Evolutionary conservation across 2,329 filamentous ascomycete species (phyloP), one percentile per base, ranked within the genome.

Genomic region (Dactylellina leptospora): DNA sequence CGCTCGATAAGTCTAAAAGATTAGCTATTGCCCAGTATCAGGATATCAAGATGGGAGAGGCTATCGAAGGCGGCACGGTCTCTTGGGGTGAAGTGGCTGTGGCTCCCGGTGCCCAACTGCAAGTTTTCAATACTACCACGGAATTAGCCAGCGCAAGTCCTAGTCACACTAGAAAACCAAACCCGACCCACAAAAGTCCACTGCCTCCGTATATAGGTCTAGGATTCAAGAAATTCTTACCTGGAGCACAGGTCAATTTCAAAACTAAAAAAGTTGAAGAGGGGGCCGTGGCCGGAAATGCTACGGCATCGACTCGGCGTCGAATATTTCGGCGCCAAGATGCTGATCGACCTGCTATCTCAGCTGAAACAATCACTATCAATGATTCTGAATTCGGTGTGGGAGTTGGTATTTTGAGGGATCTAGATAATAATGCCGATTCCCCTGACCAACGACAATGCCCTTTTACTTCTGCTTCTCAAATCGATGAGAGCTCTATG

Each of bases 1-100:
- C 38, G 11, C 53, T 58, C 18, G 53, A 58, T 30, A 58, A 58
- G n/a, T 10, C 22, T 3, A 58, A 58, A 10, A 44, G 38, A 23
- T 13, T 58, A n/a, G 53, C 38, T 8, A 11, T 58, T 4, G 53
- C 53, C 10, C 53, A 58, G 10, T 58, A 58, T 28, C 22, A 58
- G 20, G 53, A 58, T 45, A 44, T 58, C 5, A 58, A 58, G 45
- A 58, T 58, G 53, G 53, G 22, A 9, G 53, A 58, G 10, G 53
- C 53, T 20, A 45, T 58, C 18, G 53, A 58, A n/a, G 25, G 53
- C 6, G 53, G 53, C 13, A 45, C 40, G 3, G 53, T 58, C 18
- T 44, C 36, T 33, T 58, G 53, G 53, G 53, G 53, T 33, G 18
- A 58, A n/a, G 10, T 44, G 8, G 53, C 53, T 4, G 53, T 45